phyloP scores from a whole-genome alignment of 2,329 filamentous ascomycete species.

The Fonsecaea pedrosoi region DNA sequence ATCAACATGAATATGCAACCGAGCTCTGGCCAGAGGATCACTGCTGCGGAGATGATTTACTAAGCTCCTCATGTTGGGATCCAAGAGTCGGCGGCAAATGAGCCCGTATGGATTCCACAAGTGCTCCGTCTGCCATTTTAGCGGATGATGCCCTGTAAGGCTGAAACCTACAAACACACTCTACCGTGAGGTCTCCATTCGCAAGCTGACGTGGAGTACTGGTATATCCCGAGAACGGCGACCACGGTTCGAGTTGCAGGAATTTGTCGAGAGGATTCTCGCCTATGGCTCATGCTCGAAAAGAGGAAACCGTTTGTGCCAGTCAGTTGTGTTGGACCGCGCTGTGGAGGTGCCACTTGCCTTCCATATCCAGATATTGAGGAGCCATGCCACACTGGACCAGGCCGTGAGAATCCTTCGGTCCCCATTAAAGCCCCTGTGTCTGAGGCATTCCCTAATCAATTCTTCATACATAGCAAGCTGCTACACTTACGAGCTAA shows the following conservation, averaged over 20 bases:
- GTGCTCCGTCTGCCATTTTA: slow-evolving; percentile 10
- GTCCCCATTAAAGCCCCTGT: not conserved
- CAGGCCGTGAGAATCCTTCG: not conserved
- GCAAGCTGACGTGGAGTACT: slow-evolving; percentile 1
- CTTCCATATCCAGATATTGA: not conserved
- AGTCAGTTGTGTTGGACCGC: not conserved
- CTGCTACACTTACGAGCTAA: not conserved
- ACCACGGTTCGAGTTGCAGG: slow-evolving; percentile 3
- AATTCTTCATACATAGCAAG: not conserved
- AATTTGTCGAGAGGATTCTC: slow-evolving; percentile 3
- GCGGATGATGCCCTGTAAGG: slow-evolving; percentile 18
- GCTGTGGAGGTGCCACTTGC: not conserved
- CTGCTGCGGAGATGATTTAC: slow-evolving; percentile 13
- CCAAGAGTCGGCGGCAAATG: not conserved
- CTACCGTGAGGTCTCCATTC: not conserved
- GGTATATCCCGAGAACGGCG: slow-evolving; percentile 6
- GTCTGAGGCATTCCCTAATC: not conserved
- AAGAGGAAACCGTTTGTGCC: not conserved
- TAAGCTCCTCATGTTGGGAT: not conserved
- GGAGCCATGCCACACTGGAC: not conserved
- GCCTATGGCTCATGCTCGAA: not conserved
- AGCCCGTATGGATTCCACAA: not conserved
- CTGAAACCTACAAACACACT: slow-evolving; percentile 10
- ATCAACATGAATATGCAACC: slow-evolving; percentile 3
- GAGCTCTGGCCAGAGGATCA: slow-evolving; percentile 1